Base-by-base conservation (phyloP, 192 early-diverging fungal genomes). In the Kappamyces sp. region DNA sequence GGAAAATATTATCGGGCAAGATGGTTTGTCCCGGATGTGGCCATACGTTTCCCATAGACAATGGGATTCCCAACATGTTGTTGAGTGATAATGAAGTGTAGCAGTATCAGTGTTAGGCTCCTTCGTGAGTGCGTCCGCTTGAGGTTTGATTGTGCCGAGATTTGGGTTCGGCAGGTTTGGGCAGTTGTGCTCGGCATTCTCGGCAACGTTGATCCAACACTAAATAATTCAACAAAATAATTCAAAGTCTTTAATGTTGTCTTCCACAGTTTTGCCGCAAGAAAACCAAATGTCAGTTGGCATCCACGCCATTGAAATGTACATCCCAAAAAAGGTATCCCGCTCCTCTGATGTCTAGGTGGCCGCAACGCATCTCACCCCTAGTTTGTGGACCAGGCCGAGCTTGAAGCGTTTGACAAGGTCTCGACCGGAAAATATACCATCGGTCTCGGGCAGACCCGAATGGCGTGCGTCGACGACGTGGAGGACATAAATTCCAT, bases 371-470 rank as follows among this genome's bases (percentile, higher is more conserved):
- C 32, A 9, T 64, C 13, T 58, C 36, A 15, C 36, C 31, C 43
- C 5, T 50, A 75, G 76, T 75, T 47, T 44, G 78, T 80, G 8
- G 74, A 74, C 59, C 78, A 80, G 51, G 43, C 57, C 10, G 78
- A 69, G 49, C 66, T 82, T 37, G 93, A 99, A 73, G 66, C 84
- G 73, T 88, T 88, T 75, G 94, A 99, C 73, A 86, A 87, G 38
- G 96, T 91, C 44, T 90, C 90, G 31, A 72, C 87, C 44, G 96
- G 96, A 64, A 99, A 96, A 82, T 99, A 99, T 78, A 94, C 93
- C 58, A 94, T 97, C 65, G 96, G 96, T 60, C 85, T 99, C 12
- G 96, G 96, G 40, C 94, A 96, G 77, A 80, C 74, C 60, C 87
- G 87, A 69, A 99, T 99, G 96, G 88, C 85, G 41, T 84, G 96